Conservation (phyloP, 352 stramenopile species). For the Phytophthora ramorum region DNA sequence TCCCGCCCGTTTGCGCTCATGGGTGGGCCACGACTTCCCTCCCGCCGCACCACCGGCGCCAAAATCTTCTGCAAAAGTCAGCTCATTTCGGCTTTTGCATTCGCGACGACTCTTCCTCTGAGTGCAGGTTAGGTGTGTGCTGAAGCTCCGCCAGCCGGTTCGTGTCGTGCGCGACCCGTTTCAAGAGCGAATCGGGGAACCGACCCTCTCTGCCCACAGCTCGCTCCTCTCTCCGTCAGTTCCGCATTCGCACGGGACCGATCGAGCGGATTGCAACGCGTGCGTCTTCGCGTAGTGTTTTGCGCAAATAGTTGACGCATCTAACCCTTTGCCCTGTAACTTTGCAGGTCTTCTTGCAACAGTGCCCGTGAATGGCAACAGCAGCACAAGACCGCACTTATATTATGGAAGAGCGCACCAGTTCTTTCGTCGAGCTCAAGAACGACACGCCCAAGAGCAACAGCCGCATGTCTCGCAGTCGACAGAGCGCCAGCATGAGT, state of each 20-base stretch:
- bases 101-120: slow-evolving; percentile 1
- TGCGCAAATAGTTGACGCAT: background rate
- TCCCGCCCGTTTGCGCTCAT: slow-evolving; percentile 5
- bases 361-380: slow-evolving; percentile 27
- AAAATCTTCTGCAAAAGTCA: slow-evolving; percentile 1
- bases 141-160: slow-evolving; percentile 18
- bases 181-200: slow-evolving; percentile 17
- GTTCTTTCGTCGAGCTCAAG: slow-evolving; percentile 63
- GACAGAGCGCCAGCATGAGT: slow-evolving; percentile 40
- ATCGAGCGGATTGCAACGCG: background rate
- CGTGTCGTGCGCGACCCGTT: slow-evolving; percentile 29
- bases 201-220: slow-evolving; percentile 13
- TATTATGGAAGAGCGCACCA: slow-evolving; percentile 63
- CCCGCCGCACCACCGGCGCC: slow-evolving; percentile 1
- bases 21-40: slow-evolving; percentile 22
- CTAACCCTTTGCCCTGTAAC: background rate
- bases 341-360: slow-evolving; percentile 5
- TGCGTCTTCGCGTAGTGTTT: background rate
- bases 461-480: slow-evolving; percentile 25
- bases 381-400: slow-evolving; percentile 18
- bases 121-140: slow-evolving; percentile 3
- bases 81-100: slow-evolving; percentile 33
- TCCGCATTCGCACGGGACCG: slow-evolving; percentile 7
- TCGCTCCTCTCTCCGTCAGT: slow-evolving; percentile 19
- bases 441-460: slow-evolving; percentile 30